Evolutionary conservation across 192 early-diverging fungal genomes (phyloP), one percentile per base, ranked within the genome.

Genomic region (Chytriomyces hyalinus): DNA sequence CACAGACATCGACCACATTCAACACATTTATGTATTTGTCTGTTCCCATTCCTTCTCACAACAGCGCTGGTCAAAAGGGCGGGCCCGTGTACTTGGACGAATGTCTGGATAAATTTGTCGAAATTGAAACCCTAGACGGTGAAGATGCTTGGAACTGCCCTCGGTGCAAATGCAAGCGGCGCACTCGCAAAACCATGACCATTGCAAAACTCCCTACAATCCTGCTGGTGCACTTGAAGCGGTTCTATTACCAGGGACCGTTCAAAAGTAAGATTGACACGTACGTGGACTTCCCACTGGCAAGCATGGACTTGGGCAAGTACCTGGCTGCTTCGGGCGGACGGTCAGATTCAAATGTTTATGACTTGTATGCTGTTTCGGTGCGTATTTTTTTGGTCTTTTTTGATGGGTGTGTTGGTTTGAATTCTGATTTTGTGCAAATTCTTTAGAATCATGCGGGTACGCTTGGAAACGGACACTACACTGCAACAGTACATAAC

Each of bases 61-160:
- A 80, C 50, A 49, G 60, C 13, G 28, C 66, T 5, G 80, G 83
- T 17, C 72, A 75, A 7, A 81, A 87, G 22, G 80, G 79, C 13
- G 86, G 85, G 3, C 82, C 87, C 17, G 88, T 94, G 11, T 83
- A 87, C 2, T 81, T 99, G n/a, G 78, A 90, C 67, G 91, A 95
- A 60, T 99, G 98, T 79, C 80, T 99, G 26, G 90, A 94, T 61
- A 87, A 90, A 43, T 99, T 94, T 82, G 85, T 94, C 7, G 89
- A 94, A 51, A 87, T 86, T 45, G 97, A 99, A 80, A 84, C 92
- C 6, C 83, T 99, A 49, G 94, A 96, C 8, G 95, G 95, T 48
- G 93, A 96, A 57, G 91, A 99, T 80, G 88, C 87, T 57, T 99
- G 97, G 97, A 79, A 88, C 49, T 99, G 97, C 72, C 93, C 96